Evolutionary conservation across 1,139 yeast genomes (phyloP).

Genomic region (Eremothecium cymbalariae): DNA sequence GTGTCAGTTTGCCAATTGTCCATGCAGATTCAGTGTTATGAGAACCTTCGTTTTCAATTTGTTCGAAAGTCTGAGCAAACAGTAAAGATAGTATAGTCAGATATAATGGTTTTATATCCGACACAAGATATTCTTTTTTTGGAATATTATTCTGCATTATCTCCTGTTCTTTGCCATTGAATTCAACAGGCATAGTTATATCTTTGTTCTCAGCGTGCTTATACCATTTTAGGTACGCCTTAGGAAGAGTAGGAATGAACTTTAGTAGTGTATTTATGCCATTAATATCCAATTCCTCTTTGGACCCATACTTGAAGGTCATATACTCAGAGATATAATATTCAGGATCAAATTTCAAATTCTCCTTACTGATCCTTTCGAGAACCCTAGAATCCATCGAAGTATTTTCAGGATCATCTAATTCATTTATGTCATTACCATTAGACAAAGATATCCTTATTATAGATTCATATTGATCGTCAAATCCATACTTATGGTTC

Average conservation of each 20-base stretch:
- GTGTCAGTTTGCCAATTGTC: conserved; percentile 81
- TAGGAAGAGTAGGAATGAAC: conserved; percentile 49
- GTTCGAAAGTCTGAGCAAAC: conserved; percentile 68
- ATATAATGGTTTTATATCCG: conserved; percentile 46
- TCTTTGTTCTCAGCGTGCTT: conserved; percentile 33
- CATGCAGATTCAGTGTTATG: conserved; percentile 84
- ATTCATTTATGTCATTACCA: conserved; percentile 88
- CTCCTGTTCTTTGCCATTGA: conserved; percentile 53
- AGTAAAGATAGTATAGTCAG: conserved; percentile 55
- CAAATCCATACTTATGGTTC: conserved; percentile 62
- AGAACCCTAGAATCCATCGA: conserved; percentile 49
- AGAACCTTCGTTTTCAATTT: conserved; percentile 68
- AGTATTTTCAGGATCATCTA: conserved; percentile 65
- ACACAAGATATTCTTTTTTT: conserved; percentile 49
- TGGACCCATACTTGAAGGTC: conserved; percentile 47
- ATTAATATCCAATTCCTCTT: conserved; percentile 43
- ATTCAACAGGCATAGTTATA: conserved; percentile 36
- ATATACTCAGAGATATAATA: conserved; percentile 81
- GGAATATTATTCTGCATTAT: conserved; percentile 59
- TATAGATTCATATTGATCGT: conserved; percentile 52
- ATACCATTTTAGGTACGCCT: conserved; percentile 43
- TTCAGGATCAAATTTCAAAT: conserved; percentile 76
- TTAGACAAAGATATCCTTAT: conserved; percentile 59
- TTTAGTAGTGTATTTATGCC: conserved; percentile 44
- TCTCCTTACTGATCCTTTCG: conserved; percentile 63